A percentile compares a stretch with the other conserved stretches of the same genome.
phyloP scores from a whole-genome alignment of 1,284 basidiomycete genomes.

The Paramarasmius palmivorus region DNA sequence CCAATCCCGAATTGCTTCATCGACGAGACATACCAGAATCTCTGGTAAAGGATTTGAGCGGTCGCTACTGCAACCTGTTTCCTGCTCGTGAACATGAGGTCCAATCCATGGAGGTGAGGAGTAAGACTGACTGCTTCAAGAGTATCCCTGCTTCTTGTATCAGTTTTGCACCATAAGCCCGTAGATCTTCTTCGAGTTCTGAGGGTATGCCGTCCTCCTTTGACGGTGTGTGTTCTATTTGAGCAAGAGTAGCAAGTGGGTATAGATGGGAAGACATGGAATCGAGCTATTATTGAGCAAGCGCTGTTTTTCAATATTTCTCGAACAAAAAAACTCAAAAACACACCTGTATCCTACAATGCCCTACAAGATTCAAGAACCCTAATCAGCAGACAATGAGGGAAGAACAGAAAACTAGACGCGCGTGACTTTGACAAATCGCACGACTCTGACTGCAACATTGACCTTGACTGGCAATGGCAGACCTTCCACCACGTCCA shows the following conservation, averaged over 20 bases:
- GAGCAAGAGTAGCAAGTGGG: constrained; percentile 80
- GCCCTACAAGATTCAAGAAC: background rate
- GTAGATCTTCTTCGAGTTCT: constrained; percentile 83
- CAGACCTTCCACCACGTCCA: constrained; percentile 33
- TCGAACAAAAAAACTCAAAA: background rate
- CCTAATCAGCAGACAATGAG: no score
- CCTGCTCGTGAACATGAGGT: constrained; percentile 42
- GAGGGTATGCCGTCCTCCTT: constrained; percentile 77
- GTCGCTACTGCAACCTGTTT: constrained; percentile 97
- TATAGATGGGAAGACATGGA: constrained; percentile 71
- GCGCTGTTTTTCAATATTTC: no score
- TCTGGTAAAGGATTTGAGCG: constrained; percentile 94
- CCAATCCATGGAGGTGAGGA: constrained; percentile 8
- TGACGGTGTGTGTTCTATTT: constrained; percentile 82
- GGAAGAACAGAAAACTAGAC: constrained; percentile 15
- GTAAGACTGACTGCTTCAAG: constrained; percentile 72
- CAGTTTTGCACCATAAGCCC: constrained; percentile 87
- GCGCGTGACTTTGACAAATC: constrained; percentile 11
- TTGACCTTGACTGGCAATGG: constrained; percentile 21
- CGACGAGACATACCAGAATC: constrained; percentile 96
- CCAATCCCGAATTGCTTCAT: constrained; percentile 92
- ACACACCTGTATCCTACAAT: no score
- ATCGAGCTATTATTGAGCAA: no score
- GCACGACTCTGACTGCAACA: background rate
- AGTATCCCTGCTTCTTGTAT: constrained; percentile 95